Base-by-base conservation (phyloP, 2,329 filamentous ascomycete species). In the Diaporthe sp. region DNA sequence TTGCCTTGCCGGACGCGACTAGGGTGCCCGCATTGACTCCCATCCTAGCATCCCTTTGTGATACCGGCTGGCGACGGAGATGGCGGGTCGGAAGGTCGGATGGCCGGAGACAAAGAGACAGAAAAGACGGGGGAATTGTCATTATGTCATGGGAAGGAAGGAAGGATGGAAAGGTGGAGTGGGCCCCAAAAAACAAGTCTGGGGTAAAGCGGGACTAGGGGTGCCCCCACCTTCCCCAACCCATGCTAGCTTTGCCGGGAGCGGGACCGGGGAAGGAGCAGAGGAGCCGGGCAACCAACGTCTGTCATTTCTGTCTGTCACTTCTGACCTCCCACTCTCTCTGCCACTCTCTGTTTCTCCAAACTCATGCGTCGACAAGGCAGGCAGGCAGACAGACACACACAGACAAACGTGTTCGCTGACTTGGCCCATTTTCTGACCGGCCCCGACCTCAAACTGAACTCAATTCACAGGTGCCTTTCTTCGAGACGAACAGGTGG, bases 141-240 rank as follows among this genome's bases (percentile, higher is more conserved):
- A 52, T 52, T 52, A 67, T 67, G 64, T 67, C 45, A 67, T 67
- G 10, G 15, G 22, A 61, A 22, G 58, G 58, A 64, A 61, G 35
- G 57, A 25, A 28, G 57, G 42, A 47, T 19, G 58, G 22, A 12
- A 10, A 15, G 40, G 25, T 33, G 42, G 28, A 25, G 45, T 19
- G 28, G 64, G 45, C n/a, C 61, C 60, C 17, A 30, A 8, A 64
- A 8, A 13, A n/a, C 42, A 33, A 47, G 42, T 67, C 61, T 35
- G 61, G 61, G 61, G 61, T 67, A 67, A 67, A 30, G 61, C 42
- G 61, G 61, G 42, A 50, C 61, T 66, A 66, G 45, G 45, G 30
- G 61, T 19, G 12, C 17, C 58, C 58, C 58, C 58, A 42, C 58
- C 38, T 67, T 38, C 64, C 45, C 64, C 64, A 52, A 67, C 64